A percentile compares a stretch with the other conserved stretches of the same genome.
Conservation (phyloP, 176 grass and related monocot genomes). For the Zea mays region Zm-B73-REFERENCE-NAM-5.0 NC_050102.1:9002001-9002500, state of each 20-base stretch:
- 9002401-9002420: constrained; percentile 82
- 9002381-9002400: constrained; percentile 93
- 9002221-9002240: constrained; percentile 74
- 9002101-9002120: constrained; percentile 84
- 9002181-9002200: constrained; percentile 66
- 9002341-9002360: constrained; percentile 62
- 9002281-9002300: constrained; percentile 75
- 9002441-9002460: constrained; percentile 83
- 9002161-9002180: constrained; percentile 93
- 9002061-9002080: constrained; percentile 93
- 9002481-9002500: background rate
- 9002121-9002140: constrained; percentile 55
- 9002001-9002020: constrained; percentile 39
- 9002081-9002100: constrained; percentile 61
- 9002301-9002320: constrained; percentile 68
- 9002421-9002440: constrained; percentile 91
- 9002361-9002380: constrained; percentile 72
- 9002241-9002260: constrained; percentile 70
- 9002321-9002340: constrained; percentile 79
- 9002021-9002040: constrained; percentile 66
- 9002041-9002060: constrained; percentile 82
- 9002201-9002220: constrained; percentile 97
- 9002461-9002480: constrained; percentile 45
- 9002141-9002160: constrained; percentile 77
- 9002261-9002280: constrained; percentile 55